These are phyloP conservation scores for Cladosporium sphaerospermum DNA, from an alignment of 2,329 filamentous ascomycete genomes.

Conservation along the genomic window DNA sequence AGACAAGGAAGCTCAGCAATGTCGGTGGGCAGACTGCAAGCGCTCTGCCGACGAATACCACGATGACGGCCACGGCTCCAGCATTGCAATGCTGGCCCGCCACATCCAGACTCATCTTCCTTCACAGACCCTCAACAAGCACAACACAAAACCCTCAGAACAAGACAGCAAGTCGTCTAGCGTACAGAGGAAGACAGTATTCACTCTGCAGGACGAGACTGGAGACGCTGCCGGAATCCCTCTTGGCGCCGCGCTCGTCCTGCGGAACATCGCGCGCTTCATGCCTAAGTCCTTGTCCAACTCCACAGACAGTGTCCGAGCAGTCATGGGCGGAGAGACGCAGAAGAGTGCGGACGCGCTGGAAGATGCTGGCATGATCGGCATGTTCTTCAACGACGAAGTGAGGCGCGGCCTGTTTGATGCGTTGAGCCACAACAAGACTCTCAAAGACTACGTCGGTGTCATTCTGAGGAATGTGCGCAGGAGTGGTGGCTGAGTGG, in stretches of 20 bases:
- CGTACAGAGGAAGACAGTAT: slow-evolving; percentile 17
- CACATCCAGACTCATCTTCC: slow-evolving; percentile 67
- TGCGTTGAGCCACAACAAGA: slow-evolving; percentile 21
- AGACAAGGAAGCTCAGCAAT: slow-evolving; percentile 45
- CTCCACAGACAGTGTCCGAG: slow-evolving; percentile 10
- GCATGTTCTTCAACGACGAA: slow-evolving; percentile 18
- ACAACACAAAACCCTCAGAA: slow-evolving; percentile 15
- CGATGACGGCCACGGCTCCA: slow-evolving; percentile 11
- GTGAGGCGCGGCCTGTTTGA: slow-evolving; percentile 21
- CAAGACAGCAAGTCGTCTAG: neutral
- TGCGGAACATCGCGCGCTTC: slow-evolving; percentile 66
- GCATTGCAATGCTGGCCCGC: slow-evolving; percentile 26
- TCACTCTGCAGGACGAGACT: slow-evolving; percentile 44
- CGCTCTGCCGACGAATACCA: slow-evolving; percentile 43
- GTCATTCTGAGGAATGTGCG: slow-evolving; percentile 17
- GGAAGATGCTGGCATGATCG: slow-evolving; percentile 17
- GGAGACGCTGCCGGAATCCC: slow-evolving; percentile 67
- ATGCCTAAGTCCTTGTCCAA: slow-evolving; percentile 22
- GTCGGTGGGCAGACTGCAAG: slow-evolving; percentile 62
- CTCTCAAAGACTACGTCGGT: slow-evolving; percentile 20
- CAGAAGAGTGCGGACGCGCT: slow-evolving; percentile 9
- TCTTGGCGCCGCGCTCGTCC: slow-evolving; percentile 68
- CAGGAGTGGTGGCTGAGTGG: neutral
- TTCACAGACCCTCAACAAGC: slow-evolving; percentile 22
- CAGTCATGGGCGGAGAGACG: neutral